phyloP scores from a whole-genome alignment of 2,329 filamentous ascomycete genomes.

The Aspergillus pseudoviridinutans region DNA sequence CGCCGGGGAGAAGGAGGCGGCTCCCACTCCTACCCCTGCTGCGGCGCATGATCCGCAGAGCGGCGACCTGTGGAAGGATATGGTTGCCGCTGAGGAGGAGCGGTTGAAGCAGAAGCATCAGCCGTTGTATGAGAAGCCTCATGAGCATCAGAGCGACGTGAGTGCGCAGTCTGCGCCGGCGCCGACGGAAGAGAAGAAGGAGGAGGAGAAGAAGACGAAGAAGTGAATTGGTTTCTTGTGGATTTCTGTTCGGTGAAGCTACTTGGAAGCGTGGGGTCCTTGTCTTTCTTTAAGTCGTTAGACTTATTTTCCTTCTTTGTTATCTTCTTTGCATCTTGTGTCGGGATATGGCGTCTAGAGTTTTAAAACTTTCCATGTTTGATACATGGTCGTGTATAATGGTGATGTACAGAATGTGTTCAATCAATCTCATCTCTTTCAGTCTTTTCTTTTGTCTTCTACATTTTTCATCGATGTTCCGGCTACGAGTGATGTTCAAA shows the following conservation, averaged over 20 bases:
- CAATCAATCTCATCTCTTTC: not conserved
- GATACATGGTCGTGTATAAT: not conserved
- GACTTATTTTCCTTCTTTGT: not conserved
- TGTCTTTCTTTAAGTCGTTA: not conserved
- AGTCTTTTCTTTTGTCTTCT: not conserved
- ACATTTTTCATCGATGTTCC: not conserved
- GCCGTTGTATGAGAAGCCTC: conserved; percentile 30
- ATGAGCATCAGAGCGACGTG: conserved; percentile 9
- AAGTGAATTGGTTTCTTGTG: not conserved
- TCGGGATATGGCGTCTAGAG: conserved; percentile 1
- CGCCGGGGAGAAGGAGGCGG: conserved; percentile 76
- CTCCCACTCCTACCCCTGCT: conserved; percentile 66
- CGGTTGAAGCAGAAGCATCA: conserved; percentile 41
- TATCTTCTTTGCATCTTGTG: not conserved
- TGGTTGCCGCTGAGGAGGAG: conserved; percentile 47
- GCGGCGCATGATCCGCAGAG: conserved; percentile 80
- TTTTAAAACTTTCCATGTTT: not conserved
- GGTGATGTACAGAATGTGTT: not conserved
- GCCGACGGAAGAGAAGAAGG: conserved; percentile 4
- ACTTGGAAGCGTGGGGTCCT: not conserved
- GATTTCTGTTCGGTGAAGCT: not conserved
- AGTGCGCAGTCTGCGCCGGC: conserved; percentile 2
- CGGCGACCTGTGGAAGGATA: conserved; percentile 81
- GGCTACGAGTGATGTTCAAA: not conserved
- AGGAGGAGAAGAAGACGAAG: conserved; percentile 13